Base-by-base conservation (phyloP, 257 asterid species). In the Gynochthodes officinalis region DNA sequence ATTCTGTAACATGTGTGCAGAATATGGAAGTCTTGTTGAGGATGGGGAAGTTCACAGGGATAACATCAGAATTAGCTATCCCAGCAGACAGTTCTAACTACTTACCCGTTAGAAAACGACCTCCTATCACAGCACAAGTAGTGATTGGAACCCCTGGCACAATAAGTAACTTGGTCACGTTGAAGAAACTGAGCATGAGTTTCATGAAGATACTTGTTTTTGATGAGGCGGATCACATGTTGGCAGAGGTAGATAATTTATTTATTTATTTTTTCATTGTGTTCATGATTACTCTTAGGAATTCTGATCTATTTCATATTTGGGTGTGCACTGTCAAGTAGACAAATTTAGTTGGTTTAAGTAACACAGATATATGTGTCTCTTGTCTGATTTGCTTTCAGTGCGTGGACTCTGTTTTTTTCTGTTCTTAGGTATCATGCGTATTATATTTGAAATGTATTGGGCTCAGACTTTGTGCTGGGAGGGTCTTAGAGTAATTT, bases 171-270 rank as follows among this genome's bases (percentile, higher is more conserved):
- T 87, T 96, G 96, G 74, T 89, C 35, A 13, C 78, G 5, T 86
- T 85, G 28, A 91, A 39, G 85, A 94, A 94, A 65, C 84, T 94
- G 58, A 89, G 97, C 74, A 59, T 86, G 91, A 83, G 84, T 78
- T 86, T 70, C 44, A 82, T 91, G 96, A 91, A 89, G 83, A 88
- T 94, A 82, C 95, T 91, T 2, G 98, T 94, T 65, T 91, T 88
- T 86, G 98, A 94, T 64, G 98, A 94, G 85, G 98, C 97, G 18
- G 98, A 94, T 82, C 97, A 91, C 81, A 94, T 94, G 98, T 79
- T 91, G 82, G 87, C 96, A 59, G 90, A 91, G 96, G 97, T 87
- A 81, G 73, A 74, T 30, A 30, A 52, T 63, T 28, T 54, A 49
- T 37, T 11, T 33, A n/a, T n/a, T n/a, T n/a, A n/a, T n/a, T n/a